These are phyloP conservation scores for Cladosporium cucumerinum DNA, from an alignment of 2,329 filamentous ascomycete species.

Conservation along the genomic window DNA sequence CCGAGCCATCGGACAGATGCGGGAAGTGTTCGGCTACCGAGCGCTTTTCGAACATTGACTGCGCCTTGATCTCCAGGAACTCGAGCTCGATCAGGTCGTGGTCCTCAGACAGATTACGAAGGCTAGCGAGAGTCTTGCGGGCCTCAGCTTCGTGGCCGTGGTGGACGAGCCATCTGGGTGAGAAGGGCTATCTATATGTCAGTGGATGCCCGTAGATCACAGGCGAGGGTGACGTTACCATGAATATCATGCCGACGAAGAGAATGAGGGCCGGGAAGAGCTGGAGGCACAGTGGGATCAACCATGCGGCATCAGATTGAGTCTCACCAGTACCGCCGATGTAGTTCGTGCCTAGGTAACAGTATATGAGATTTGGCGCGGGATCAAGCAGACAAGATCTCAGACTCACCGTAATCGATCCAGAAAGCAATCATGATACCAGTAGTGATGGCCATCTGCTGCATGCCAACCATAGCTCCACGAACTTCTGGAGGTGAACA, in stretches of 20 bases:
- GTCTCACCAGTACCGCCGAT: constrained; percentile 53
- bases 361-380: background rate
- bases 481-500: constrained; percentile 60
- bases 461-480: constrained; percentile 62
- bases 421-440: constrained; percentile 56
- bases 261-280: constrained; percentile 65
- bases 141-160: constrained; percentile 68
- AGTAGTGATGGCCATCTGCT: constrained; percentile 59
- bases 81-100: constrained; percentile 71
- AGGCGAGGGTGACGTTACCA: background rate
- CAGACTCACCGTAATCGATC: constrained; percentile 36
- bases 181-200: constrained; percentile 61
- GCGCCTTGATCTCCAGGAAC: constrained; percentile 79
- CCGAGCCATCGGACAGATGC: constrained; percentile 56
- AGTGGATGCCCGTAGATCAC: background rate
- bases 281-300: constrained; percentile 69
- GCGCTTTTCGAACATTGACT: constrained; percentile 73
- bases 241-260: constrained; percentile 63
- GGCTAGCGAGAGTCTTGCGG: constrained; percentile 57
- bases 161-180: constrained; percentile 71
- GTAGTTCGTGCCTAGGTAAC: constrained; percentile 35
- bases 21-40: constrained; percentile 67
- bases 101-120: constrained; percentile 60
- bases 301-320: constrained; percentile 69
- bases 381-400: constrained; percentile 23